Percentiles rank a stretch among this genome's conserved stretches.
phyloP scores from a whole-genome alignment of 441 rosid species.

The Populus hybrid region DNA sequence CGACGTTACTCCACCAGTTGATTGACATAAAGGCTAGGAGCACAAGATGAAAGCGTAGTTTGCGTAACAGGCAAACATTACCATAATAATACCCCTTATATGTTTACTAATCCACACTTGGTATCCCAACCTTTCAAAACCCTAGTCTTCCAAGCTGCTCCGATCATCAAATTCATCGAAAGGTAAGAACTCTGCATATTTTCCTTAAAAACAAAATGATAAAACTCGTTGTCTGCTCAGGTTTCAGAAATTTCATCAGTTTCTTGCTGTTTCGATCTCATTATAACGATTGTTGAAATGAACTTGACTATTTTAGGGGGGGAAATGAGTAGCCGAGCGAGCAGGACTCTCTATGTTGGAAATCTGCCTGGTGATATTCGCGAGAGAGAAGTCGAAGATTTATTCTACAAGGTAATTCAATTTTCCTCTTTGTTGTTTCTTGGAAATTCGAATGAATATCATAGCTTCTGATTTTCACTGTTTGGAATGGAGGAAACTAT shows the following conservation, averaged over 20 bases:
- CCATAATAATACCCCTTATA: neutral
- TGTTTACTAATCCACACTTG: too few relatives aligned
- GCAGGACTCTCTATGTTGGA: constrained; percentile 90
- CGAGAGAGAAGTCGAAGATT: constrained; percentile 92
- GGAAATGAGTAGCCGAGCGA: constrained; percentile 91
- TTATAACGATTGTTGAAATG: neutral
- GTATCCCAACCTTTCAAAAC: constrained; percentile 9
- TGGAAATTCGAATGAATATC: neutral
- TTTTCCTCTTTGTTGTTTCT: neutral
- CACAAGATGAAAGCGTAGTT: neutral
- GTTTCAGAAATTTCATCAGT: neutral
- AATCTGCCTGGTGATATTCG: constrained; percentile 98
- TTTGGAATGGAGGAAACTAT: neutral
- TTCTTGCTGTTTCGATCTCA: neutral
- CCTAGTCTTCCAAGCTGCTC: constrained; percentile 11
- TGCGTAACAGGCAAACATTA: neutral
- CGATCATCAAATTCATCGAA: neutral
- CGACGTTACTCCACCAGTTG: neutral
- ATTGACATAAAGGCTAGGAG: too few relatives aligned
- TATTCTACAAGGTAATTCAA: constrained; percentile 68
- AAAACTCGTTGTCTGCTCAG: neutral
- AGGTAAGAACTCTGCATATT: neutral
- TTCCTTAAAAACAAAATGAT: neutral
- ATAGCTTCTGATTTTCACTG: neutral
- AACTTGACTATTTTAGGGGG: constrained; percentile 11